Conservation (phyloP, 75 land plant genomes). For the Pinus taeda region DNA sequence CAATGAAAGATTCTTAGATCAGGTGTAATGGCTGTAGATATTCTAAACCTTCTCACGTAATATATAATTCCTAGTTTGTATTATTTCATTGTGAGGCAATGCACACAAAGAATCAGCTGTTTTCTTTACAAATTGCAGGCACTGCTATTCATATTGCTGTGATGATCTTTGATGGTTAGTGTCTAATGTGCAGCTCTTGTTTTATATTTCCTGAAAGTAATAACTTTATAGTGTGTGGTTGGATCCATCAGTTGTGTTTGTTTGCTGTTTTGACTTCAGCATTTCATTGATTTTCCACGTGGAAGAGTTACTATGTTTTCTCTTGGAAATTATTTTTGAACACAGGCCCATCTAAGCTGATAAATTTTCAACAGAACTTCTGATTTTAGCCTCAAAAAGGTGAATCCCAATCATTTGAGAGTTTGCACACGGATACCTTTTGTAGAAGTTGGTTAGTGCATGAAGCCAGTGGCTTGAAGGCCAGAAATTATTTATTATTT, state of each 20-base stretch:
- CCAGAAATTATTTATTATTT: not conserved
- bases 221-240: not conserved
- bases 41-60: not conserved
- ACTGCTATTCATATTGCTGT: not conserved
- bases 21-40: conserved; percentile 5
- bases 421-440: not conserved
- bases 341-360: not conserved
- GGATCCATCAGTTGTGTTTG: not conserved
- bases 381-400: not conserved
- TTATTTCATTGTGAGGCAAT: conserved; percentile 1
- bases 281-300: not conserved
- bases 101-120: not conserved
- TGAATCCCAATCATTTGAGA: not conserved
- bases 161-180: not conserved
- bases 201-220: not conserved
- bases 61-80: conserved; percentile 2
- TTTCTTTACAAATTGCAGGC: conserved; percentile 10
- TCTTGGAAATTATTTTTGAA: not conserved
- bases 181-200: not conserved
- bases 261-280: not conserved
- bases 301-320: not conserved
- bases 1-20: not conserved
- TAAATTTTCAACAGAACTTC: not conserved
- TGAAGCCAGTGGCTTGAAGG: not conserved
- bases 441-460: not conserved